These are phyloP conservation scores for Ilex asprella DNA, from an alignment of 257 asterid species.

Conservation along the genomic window DNA sequence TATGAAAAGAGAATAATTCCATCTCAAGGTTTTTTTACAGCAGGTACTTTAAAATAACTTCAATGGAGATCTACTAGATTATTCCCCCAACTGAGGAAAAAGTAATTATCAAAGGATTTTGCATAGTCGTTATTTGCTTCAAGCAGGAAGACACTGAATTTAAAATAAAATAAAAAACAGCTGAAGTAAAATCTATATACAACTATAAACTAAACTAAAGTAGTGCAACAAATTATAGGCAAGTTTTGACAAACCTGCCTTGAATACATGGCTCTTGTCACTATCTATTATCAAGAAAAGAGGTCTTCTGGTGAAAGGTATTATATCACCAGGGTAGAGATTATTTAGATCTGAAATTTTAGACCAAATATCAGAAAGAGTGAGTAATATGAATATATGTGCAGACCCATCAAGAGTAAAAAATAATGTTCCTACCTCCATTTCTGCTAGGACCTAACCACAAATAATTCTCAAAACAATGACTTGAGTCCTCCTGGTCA, in stretches of 20 bases:
- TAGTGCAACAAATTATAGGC: conserved; percentile 24
- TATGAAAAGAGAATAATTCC: background rate
- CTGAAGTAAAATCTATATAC: no score
- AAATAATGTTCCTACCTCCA: conserved; percentile 50
- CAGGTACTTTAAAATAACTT: no score
- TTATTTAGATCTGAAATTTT: conserved; percentile 59
- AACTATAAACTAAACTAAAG: conserved; percentile 1
- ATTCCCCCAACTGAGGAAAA: no score
- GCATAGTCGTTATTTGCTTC: no score
- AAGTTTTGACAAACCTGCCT: conserved; percentile 99
- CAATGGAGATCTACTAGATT: no score
- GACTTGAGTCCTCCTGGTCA: conserved; percentile 35
- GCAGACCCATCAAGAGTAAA: conserved; percentile 26
- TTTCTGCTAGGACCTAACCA: conserved; percentile 70
- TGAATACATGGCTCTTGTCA: conserved; percentile 94
- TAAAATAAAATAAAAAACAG: no score
- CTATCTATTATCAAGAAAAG: conserved; percentile 86
- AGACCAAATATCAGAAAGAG: conserved; percentile 13
- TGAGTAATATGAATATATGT: background rate
- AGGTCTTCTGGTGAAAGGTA: conserved; percentile 94
- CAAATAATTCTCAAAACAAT: conserved; percentile 68
- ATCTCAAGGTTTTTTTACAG: no score
- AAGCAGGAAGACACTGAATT: no score
- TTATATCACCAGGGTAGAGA: conserved; percentile 87
- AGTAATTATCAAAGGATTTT: no score